These are phyloP conservation scores for Arthroderma sp. DNA, from an alignment of 2,329 filamentous ascomycete species.

Conservation along the genomic window DNA sequence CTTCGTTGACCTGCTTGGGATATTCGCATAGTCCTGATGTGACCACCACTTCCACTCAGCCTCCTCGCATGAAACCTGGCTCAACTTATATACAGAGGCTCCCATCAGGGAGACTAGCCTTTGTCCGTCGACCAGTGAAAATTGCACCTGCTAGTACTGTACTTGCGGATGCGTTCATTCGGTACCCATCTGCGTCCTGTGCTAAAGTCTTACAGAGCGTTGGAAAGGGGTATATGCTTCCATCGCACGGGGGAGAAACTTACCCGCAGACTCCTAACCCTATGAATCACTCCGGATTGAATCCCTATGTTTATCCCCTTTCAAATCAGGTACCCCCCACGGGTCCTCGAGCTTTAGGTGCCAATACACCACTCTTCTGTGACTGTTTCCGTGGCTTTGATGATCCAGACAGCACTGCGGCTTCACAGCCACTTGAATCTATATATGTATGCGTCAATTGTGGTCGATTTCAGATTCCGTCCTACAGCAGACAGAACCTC, in stretches of 20 bases:
- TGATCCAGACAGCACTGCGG: neutral
- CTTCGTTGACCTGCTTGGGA: neutral
- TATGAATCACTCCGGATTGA: neutral
- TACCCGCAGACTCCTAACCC: neutral
- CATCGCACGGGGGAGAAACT: neutral
- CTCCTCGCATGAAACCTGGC: constrained; percentile 6
- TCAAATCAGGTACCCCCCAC: neutral
- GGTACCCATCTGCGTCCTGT: neutral
- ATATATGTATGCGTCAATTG: constrained; percentile 7
- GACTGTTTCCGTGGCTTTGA: neutral
- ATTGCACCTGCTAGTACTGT: constrained; percentile 2
- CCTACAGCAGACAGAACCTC: constrained; percentile 7
- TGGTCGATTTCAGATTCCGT: constrained; percentile 8
- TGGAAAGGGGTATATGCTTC: neutral
- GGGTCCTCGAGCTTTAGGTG: neutral
- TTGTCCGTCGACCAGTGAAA: constrained; percentile 9
- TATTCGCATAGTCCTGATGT: neutral
- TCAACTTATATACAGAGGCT: constrained; percentile 7
- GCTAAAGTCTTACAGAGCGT: too few species aligned
- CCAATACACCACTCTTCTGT: neutral
- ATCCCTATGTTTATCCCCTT: neutral
- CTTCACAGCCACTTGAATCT: constrained; percentile 1
- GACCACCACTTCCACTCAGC: neutral
- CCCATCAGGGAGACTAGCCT: constrained; percentile 9
- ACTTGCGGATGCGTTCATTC: constrained; percentile 4